phyloP scores from a whole-genome alignment of 176 grass and related monocot genomes.

The Carex cristatella region DNA sequence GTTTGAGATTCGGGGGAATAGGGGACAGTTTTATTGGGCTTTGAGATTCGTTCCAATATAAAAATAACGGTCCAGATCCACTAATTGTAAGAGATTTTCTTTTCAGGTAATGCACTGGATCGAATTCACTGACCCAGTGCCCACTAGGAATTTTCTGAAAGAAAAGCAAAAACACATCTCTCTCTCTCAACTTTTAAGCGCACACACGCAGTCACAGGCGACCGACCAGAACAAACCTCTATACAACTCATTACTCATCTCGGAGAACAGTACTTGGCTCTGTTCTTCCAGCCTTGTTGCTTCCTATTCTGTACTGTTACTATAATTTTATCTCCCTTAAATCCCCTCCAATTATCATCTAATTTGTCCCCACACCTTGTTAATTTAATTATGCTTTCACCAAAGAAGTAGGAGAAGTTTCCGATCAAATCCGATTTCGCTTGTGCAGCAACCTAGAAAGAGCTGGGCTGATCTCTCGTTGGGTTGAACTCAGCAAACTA shows the following conservation, averaged over 20 bases:
- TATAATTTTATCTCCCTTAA: neutral
- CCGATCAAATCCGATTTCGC: neutral
- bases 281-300: neutral
- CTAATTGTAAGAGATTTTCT: no score
- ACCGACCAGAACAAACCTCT: neutral
- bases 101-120: no score
- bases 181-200: neutral
- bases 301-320: neutral
- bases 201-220: neutral
- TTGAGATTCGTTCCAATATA: no score
- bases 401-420: neutral
- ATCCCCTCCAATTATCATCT: neutral
- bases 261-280: neutral
- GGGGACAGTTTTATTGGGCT: no score
- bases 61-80: no score
- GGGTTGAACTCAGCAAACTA: neutral
- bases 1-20: no score
- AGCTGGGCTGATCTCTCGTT: neutral
- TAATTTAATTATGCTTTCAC: neutral
- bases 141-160: slow-evolving; percentile 9
- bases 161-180: neutral
- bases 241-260: neutral
- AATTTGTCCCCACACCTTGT: neutral
- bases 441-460: neutral
- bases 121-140: no score